Percentiles rank a stretch among this genome's conserved stretches.
Evolutionary conservation across 148 eudicot genomes (phyloP).

Genomic region (Mesembryanthemum crystallinum): DNA sequence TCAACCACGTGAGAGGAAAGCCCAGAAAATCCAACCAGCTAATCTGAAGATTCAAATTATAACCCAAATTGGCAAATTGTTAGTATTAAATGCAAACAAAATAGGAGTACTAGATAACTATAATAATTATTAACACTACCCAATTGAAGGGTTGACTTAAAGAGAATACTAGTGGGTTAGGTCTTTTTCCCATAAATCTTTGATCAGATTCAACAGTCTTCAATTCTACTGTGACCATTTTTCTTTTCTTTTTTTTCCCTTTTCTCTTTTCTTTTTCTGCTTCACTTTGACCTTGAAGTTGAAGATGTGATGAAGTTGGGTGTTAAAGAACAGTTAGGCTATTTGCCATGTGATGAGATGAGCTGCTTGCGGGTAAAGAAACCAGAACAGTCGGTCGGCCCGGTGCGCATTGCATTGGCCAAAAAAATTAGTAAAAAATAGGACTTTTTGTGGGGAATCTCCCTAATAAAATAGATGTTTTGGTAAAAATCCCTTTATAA

Average conservation of each 20-base stretch:
- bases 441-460: no score
- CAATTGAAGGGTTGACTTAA: constrained; percentile 28
- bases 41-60: neutral
- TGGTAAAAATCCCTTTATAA: no score
- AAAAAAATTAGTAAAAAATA: neutral
- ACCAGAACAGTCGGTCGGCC: neutral
- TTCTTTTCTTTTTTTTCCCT: neutral
- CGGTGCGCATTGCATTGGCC: no score
- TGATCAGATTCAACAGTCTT: constrained; percentile 9
- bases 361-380: neutral
- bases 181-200: neutral
- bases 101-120: neutral
- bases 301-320: neutral
- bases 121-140: neutral
- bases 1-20: constrained; percentile 23
- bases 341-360: constrained; percentile 16
- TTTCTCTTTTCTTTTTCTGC: neutral
- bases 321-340: constrained; percentile 8
- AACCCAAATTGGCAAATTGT: neutral
- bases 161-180: constrained; percentile 28
- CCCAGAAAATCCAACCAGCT: constrained; percentile 9
- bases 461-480: no score
- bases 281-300: neutral
- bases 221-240: neutral
- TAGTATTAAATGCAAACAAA: neutral